Percentiles rank a stretch among this genome's conserved stretches.
phyloP scores from a whole-genome alignment of 805 yeast genomes.

The Suhomyces prunicola region DNA sequence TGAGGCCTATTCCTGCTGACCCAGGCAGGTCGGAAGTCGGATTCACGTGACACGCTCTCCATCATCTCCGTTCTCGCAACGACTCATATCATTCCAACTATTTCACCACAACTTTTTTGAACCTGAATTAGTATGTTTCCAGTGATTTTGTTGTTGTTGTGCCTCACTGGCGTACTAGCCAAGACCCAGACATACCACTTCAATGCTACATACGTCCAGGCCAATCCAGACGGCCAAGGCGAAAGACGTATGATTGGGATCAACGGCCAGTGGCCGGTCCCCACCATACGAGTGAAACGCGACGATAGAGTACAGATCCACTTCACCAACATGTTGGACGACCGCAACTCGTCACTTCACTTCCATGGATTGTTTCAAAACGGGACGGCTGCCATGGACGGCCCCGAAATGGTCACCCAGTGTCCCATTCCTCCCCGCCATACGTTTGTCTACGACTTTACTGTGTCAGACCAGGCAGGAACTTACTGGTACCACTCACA shows the following conservation, averaged over 20 bases:
- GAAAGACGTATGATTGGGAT: slow-evolving; percentile 56
- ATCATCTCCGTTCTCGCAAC: not conserved
- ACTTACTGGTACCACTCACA: slow-evolving; percentile 76
- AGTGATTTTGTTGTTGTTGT: not conserved
- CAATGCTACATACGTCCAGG: slow-evolving; percentile 36
- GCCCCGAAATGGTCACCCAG: slow-evolving; percentile 45
- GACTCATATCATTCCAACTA: not conserved
- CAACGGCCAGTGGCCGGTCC: slow-evolving; percentile 48
- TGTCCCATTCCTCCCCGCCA: slow-evolving; percentile 44
- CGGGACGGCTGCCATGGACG: slow-evolving; percentile 41
- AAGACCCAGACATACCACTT: slow-evolving; percentile 22
- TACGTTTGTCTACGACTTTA: slow-evolving; percentile 38
- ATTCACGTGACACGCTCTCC: not conserved
- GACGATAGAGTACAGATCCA: slow-evolving; percentile 41
- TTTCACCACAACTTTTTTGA: not conserved
- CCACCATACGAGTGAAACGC: slow-evolving; percentile 34
- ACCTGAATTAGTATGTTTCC: not conserved
- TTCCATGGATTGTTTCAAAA: slow-evolving; percentile 46
- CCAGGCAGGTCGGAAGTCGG: not conserved
- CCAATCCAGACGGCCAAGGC: slow-evolving; percentile 56
- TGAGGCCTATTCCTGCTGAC: not conserved
- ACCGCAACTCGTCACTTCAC: slow-evolving; percentile 39
- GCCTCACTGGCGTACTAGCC: not conserved
- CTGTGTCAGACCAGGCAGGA: slow-evolving; percentile 34
- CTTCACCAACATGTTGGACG: slow-evolving; percentile 31